Evolutionary conservation across 257 asterid species (phyloP), one percentile per base, ranked within the genome.

Genomic region (Echium plantagineum): DNA sequence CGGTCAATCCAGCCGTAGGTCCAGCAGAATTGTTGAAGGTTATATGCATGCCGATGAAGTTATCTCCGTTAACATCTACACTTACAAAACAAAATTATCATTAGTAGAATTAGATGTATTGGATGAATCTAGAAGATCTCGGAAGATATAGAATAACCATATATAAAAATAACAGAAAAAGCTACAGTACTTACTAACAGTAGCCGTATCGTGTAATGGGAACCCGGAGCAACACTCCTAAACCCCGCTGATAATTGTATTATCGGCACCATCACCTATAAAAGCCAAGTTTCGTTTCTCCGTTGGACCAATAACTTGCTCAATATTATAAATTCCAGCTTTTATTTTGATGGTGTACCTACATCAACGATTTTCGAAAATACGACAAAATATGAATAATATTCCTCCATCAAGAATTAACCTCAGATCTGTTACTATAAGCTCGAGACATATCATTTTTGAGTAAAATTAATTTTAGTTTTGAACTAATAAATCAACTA

Each of bases 21-120:
- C 71, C 57, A 5, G 71, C 77, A 1, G 46, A 31, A 52, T 72
- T 72, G 4, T 51, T 17, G 10, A 72, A 61, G 0, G 64, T 61
- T 1, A 60, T 48, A 4, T 48, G 67, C 19, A 38, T 51, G 0
- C 52, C 67, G 15, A 48, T 61, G 64, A 59, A 65, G 5, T 56
- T 53, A 18, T 31, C 3, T 1, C 64, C 75, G 0, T 16, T 6
- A 13, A 65, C 28, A 3, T 7, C 71, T 69, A 7, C 22, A 61
- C 53, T 18, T 51, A 16, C 4, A 52, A 24, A 8, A 35, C 7
- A 3, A 28, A 28, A 35, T 35, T 1, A 35, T 35, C 13, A 35
- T 35, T 8, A 7, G 2, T 6, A 8, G 2, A 19, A 9, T 12
- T 10, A 51, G 15, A 46, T 35, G 15, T 10, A 35, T 9, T 3